A percentile compares a stretch with the other conserved stretches of the same genome.
These are phyloP conservation scores for Quercus rubra DNA, from an alignment of 306 rosid species.

Conservation along the genomic window DNA sequence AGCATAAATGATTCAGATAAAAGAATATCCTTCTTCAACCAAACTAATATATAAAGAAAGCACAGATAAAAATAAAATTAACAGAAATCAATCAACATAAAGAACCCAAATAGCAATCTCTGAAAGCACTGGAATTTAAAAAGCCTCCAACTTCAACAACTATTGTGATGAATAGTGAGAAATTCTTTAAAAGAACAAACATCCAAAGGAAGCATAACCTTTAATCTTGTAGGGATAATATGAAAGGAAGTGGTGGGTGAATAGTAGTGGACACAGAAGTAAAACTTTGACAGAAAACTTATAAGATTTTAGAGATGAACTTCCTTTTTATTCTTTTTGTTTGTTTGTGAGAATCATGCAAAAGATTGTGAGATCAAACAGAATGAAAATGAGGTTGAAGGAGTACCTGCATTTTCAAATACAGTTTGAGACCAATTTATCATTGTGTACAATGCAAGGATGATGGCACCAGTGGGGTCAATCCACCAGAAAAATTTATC, in stretches of 20 bases:
- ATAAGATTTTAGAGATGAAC: neutral
- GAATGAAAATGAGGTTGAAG: neutral
- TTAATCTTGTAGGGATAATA: neutral
- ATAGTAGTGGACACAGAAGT: neutral
- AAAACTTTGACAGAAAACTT: neutral
- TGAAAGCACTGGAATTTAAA: neutral
- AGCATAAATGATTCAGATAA: neutral
- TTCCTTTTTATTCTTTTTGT: neutral
- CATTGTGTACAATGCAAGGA: constrained; percentile 85
- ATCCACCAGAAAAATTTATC: constrained; percentile 87
- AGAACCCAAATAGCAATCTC: neutral
- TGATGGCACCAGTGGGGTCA: constrained; percentile 86
- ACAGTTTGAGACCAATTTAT: constrained; percentile 91
- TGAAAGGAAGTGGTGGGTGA: neutral
- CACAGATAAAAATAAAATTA: neutral
- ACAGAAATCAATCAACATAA: neutral
- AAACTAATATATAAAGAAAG: neutral
- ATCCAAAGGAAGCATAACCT: neutral
- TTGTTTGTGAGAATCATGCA: neutral
- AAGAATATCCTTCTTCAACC: neutral
- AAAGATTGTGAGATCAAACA: neutral
- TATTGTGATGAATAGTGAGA: neutral
- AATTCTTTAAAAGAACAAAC: neutral
- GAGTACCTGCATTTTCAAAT: constrained; percentile 79
- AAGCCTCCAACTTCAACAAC: neutral